phyloP scores from a whole-genome alignment of 441 rosid genomes.

The Macaranga tanarius region DNA sequence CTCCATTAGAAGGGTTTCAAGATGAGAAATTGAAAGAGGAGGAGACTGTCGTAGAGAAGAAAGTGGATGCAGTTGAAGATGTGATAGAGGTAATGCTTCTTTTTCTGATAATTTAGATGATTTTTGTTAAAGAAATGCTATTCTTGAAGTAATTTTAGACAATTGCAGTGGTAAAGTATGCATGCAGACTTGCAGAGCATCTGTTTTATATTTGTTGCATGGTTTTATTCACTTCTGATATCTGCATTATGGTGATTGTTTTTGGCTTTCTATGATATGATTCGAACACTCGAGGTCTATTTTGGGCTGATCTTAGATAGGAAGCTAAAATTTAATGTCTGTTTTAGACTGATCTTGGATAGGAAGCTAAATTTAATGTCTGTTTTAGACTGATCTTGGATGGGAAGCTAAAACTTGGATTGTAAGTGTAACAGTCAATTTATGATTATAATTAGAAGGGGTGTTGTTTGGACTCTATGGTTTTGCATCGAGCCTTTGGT shows the following conservation, averaged over 20 bases:
- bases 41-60: conserved; percentile 18
- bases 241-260: not conserved
- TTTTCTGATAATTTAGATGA: not conserved
- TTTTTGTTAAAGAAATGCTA: not conserved
- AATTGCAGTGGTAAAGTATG: not conserved
- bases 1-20: conserved; percentile 40
- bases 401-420: not conserved
- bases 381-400: not conserved
- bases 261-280: not conserved
- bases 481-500: not conserved
- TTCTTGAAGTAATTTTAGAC: not conserved
- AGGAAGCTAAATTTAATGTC: too few species aligned
- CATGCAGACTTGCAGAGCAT: not conserved
- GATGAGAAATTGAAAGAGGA: conserved; percentile 27
- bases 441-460: too few species aligned
- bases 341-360: not conserved
- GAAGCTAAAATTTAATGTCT: too few species aligned
- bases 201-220: not conserved
- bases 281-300: too few species aligned
- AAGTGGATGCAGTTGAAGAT: conserved; percentile 1
- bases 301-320: not conserved
- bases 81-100: not conserved
- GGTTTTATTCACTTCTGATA: not conserved
- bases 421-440: not conserved
- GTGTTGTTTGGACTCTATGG: not conserved